Evolutionary conservation across 495 filamentous ascomycete genomes (phyloP), one percentile per base, ranked within the genome.

Genomic region (Neurospora sp.): DNA sequence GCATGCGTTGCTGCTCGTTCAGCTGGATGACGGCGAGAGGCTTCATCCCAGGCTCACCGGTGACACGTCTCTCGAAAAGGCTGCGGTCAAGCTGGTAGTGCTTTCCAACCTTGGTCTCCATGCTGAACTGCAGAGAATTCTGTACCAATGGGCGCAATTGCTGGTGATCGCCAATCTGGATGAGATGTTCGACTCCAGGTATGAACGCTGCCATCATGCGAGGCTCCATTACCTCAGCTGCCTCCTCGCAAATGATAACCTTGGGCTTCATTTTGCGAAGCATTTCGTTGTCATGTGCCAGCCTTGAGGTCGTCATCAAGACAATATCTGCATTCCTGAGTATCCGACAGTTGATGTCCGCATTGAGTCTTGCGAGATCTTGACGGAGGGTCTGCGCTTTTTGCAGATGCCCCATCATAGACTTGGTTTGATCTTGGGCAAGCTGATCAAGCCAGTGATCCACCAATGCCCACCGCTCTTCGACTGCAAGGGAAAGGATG

Each of bases 111-210:
- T 59, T 3, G 5, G 74, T 76, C 71, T 79, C 78, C n/a, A 78
- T 10, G 8, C 74, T 79, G 40, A 79, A 78, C 10, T 71, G 40
- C 27, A 72, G 35, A 59, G 78, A 77, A 53, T 82, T 82, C 27
- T 81, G 73, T 10, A 83, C 82, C 22, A 40, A 40, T 0, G 93
- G 92, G 4, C 90, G 86, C 10, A 95, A 84, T 73, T 96, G 91
- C 9, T 84, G 82, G 75, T 94, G 92, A 76, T 96, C 93, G 0
- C 93, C 92, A 73, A 96, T 94, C n/a, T 90, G 84, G 73, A 94
- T 93, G 44, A 83, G 81, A 73, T 95, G 93, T 76, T 95, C 88
- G 5, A 94, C 79, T 0, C 86, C 88, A 1, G 91, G 92, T 31
- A 94, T 77, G 0, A 96, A 76, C 1, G 91, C 88, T 0, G 90